Conservation (phyloP, 495 filamentous ascomycete genomes). For the Jackrogersella minutella region DNA sequence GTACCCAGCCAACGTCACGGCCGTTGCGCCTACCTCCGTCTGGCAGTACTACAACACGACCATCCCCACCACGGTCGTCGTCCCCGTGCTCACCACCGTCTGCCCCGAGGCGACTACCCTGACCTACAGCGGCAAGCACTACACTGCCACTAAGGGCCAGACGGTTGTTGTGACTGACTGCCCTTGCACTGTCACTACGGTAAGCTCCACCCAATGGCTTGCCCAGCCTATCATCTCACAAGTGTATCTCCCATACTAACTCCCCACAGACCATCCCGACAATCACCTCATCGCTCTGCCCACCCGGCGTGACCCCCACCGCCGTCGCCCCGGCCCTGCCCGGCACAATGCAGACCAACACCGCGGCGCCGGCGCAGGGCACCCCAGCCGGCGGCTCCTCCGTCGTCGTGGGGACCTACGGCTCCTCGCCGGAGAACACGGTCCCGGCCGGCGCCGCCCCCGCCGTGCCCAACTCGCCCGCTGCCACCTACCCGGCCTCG, state of each 20-base stretch:
- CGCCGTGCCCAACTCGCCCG: not conserved
- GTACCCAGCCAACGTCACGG: conserved; percentile 25
- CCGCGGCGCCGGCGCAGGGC: not conserved
- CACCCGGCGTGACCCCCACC: conserved; percentile 31
- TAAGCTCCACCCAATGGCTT: conserved; percentile 5
- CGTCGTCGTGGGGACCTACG: not conserved
- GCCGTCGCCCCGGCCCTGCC: conserved; percentile 17
- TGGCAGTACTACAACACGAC: conserved; percentile 40
- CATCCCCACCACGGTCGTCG: conserved; percentile 39
- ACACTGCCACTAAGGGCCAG: conserved; percentile 43
- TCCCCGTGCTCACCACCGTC: conserved; percentile 40
- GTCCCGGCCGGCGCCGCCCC: conserved; percentile 4
- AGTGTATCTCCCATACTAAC: not conserved
- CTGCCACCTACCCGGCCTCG: not conserved
- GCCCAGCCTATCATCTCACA: not conserved
- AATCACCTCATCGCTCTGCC: conserved; percentile 28
- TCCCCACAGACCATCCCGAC: conserved; percentile 6
- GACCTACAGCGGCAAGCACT: conserved; percentile 36
- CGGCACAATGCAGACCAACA: not conserved
- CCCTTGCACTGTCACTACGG: conserved; percentile 45
- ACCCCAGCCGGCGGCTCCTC: conserved; percentile 16
- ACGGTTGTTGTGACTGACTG: conserved; percentile 41
- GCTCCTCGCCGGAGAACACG: not conserved
- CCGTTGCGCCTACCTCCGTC: conserved; percentile 11
- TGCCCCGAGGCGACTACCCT: conserved; percentile 40